These are phyloP conservation scores for Mercurialis annua DNA, from an alignment of 345 rosid genomes.

Conservation along the genomic window DNA sequence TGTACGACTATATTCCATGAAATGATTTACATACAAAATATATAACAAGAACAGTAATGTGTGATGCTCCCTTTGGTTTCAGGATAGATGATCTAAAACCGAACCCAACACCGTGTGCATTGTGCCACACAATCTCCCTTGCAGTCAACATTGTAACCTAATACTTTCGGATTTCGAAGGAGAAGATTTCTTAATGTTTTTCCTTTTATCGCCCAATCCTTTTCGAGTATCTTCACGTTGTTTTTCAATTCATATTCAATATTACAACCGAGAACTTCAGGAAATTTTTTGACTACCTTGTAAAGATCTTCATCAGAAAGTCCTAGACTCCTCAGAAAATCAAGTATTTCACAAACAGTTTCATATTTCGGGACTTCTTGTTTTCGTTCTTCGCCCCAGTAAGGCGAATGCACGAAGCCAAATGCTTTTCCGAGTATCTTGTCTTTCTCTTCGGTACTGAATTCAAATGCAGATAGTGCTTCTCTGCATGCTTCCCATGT, in stretches of 20 bases:
- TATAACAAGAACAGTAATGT: neutral
- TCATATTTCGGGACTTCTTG: constrained; percentile 59
- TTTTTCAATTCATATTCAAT: constrained; percentile 66
- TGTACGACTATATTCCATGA: too few relatives aligned
- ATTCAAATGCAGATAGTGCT: constrained; percentile 54
- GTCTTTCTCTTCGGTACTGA: constrained; percentile 65
- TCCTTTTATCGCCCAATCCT: constrained; percentile 76
- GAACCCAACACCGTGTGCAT: constrained; percentile 94
- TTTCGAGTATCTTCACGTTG: constrained; percentile 64
- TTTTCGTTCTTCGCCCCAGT: constrained; percentile 81
- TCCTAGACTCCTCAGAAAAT: constrained; percentile 57
- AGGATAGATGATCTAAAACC: constrained; percentile 42
- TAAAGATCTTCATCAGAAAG: constrained; percentile 60
- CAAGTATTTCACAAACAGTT: constrained; percentile 45
- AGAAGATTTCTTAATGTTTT: constrained; percentile 63
- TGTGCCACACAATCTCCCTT: constrained; percentile 90
- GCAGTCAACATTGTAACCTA: constrained; percentile 88
- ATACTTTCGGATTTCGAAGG: constrained; percentile 81
- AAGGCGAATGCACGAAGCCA: constrained; percentile 76
- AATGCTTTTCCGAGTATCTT: constrained; percentile 89
- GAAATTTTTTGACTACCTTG: constrained; percentile 81
- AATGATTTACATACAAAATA: neutral
- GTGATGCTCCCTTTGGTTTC: constrained; percentile 12
- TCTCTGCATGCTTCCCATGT: constrained; percentile 82
- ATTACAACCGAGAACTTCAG: constrained; percentile 81